These are phyloP conservation scores for Cercospora berteroae DNA, from an alignment of 2,329 filamentous ascomycete genomes.

Conservation along the genomic window DNA sequence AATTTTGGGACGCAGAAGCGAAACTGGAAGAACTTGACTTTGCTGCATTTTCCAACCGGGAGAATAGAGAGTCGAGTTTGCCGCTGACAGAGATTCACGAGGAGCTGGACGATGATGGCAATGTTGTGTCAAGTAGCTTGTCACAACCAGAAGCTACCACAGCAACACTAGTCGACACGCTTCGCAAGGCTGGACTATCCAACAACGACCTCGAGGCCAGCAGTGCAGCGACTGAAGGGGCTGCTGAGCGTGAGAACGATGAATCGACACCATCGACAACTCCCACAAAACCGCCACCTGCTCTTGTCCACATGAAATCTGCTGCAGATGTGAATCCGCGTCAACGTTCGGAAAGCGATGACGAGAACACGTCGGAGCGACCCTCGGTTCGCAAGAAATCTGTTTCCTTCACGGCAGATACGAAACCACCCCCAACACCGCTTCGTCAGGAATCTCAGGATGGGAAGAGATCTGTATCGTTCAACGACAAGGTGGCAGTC, in stretches of 20 bases:
- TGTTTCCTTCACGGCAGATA: slow-evolving; percentile 63
- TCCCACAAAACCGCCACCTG: slow-evolving; percentile 14
- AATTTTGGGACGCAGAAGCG: slow-evolving; percentile 66
- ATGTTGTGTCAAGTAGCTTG: slow-evolving; percentile 62
- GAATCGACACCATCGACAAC: neutral
- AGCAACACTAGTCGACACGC: slow-evolving; percentile 65
- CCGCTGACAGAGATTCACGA: slow-evolving; percentile 90
- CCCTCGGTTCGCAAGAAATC: slow-evolving; percentile 48
- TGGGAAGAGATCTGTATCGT: slow-evolving; percentile 37
- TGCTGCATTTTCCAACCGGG: slow-evolving; percentile 28
- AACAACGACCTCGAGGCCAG: slow-evolving; percentile 29
- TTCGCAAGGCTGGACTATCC: slow-evolving; percentile 72
- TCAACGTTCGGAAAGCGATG: slow-evolving; percentile 5
- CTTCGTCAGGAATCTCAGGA: slow-evolving; percentile 34
- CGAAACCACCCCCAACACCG: slow-evolving; percentile 49
- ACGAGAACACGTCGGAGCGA: slow-evolving; percentile 7
- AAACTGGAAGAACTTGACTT: slow-evolving; percentile 61
- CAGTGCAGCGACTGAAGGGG: slow-evolving; percentile 2
- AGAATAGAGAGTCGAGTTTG: slow-evolving; percentile 57
- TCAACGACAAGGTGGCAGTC: slow-evolving; percentile 39
- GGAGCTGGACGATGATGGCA: slow-evolving; percentile 85
- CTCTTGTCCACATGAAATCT: slow-evolving; percentile 18
- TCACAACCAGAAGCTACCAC: slow-evolving; percentile 63
- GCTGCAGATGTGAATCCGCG: slow-evolving; percentile 11
- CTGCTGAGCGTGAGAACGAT: slow-evolving; percentile 17